These are phyloP conservation scores for Calocera cornea DNA, from an alignment of 768 basidiomycete genomes.

Conservation along the genomic window DNA sequence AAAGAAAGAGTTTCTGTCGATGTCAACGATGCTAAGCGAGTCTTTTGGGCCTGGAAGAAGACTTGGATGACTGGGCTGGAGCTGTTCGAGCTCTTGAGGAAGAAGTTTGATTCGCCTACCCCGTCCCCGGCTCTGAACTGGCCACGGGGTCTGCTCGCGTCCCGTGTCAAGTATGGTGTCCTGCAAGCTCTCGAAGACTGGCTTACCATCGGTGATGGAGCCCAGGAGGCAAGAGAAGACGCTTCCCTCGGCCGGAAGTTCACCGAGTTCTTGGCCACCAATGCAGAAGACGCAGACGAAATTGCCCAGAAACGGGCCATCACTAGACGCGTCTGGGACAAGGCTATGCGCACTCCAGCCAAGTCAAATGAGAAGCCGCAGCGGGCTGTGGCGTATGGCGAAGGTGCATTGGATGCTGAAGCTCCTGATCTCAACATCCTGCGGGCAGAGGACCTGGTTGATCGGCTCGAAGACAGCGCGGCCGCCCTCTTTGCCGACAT, in stretches of 20 bases:
- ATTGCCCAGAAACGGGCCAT: background rate
- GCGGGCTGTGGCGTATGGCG: background rate
- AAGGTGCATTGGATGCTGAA: slow-evolving; percentile 26
- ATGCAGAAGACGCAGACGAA: slow-evolving; percentile 34
- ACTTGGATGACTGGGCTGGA: background rate
- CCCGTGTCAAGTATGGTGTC: slow-evolving; percentile 12
- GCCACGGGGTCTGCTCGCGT: slow-evolving; percentile 8
- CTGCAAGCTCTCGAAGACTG: slow-evolving; percentile 43
- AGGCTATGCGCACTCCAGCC: background rate
- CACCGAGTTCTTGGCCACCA: slow-evolving; percentile 43
- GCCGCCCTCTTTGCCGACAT: slow-evolving; percentile 67
- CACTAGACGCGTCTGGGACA: background rate
- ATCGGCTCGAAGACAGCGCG: slow-evolving; percentile 64
- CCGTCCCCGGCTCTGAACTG: slow-evolving; percentile 46
- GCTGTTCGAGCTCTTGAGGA: slow-evolving; percentile 48
- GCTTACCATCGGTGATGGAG: slow-evolving; percentile 58
- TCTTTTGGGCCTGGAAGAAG: background rate
- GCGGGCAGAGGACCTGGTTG: slow-evolving; percentile 57
- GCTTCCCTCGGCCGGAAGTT: slow-evolving; percentile 45
- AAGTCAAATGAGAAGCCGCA: background rate
- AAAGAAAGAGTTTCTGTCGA: slow-evolving; percentile 54
- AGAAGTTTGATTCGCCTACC: slow-evolving; percentile 43
- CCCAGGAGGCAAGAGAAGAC: slow-evolving; percentile 68
- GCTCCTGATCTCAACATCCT: slow-evolving; percentile 52
- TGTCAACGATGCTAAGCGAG: slow-evolving; percentile 76